Evolutionary conservation across 306 rosid genomes (phyloP), one percentile per base, ranked within the genome.

Genomic region (Cucumis cinereus): DNA sequence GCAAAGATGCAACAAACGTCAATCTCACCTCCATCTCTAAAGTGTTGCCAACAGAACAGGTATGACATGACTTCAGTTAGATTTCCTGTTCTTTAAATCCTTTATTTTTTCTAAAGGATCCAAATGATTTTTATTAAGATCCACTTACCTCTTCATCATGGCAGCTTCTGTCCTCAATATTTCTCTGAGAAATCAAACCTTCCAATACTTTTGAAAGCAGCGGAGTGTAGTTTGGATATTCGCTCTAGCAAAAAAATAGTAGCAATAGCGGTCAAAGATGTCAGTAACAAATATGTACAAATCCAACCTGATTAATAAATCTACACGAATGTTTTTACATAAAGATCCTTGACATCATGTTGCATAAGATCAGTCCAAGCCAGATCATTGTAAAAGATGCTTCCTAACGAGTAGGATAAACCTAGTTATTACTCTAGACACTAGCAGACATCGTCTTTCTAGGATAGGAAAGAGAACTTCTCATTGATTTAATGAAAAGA

Each of bases 191-290:
- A 88, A 91, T 74, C 62, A 94, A 68, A 74, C 90, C 92, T 81
- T 94, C 95, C 96, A 94, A 89, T 78, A 90, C 82, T 82, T 87
- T 91, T 53, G 93, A 90, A 83, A 91, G 91, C 84, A 94, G 85
- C 35, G 93, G 90, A 64, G 98, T 92, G 88, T 94, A 78, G 41
- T 84, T 80, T 76, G 98, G 93, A 83, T 94, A 92, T 84, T 94
- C 98, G 22, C 83, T 86, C 98, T 94, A 94, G 85, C 87, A 84
- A 20, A 62, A 38, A 3, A 67, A 83, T 3, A 56, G 10, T 4
- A 56, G 3, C 5, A 56, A 22, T 56, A 22, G 2, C 54, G 28
- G 35, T 47, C 55, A 68, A 30, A 22, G 57, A 74, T 58, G 47
- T 43, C 47, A 75, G 57, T 68, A 79, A 68, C 67, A 50, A 14